These are phyloP conservation scores for Colletotrichum sp. DNA, from an alignment of 2,329 filamentous ascomycete species.

Conservation along the genomic window DNA sequence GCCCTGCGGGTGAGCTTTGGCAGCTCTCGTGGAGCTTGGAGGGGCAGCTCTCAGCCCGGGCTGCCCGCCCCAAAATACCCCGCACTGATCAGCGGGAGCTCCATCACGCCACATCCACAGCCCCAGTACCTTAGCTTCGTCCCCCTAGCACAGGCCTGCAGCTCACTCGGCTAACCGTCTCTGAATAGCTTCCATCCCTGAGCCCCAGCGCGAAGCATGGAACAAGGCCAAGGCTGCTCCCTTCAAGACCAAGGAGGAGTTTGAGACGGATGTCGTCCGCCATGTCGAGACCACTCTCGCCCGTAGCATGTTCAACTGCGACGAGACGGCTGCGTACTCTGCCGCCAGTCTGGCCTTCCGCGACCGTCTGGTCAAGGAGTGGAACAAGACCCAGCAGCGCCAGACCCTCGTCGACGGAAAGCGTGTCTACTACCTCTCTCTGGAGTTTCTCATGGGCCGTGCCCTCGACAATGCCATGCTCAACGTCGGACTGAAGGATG, in stretches of 20 bases:
- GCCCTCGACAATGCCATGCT: conserved; percentile 98
- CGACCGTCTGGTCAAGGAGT: conserved; percentile 90
- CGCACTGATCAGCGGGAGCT: conserved; percentile 27
- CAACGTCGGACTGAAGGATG: conserved; percentile 87
- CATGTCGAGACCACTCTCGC: conserved; percentile 97
- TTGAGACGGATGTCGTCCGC: conserved; percentile 84
- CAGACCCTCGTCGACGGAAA: conserved; percentile 92
- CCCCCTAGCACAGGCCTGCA: not conserved
- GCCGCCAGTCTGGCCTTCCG: conserved; percentile 91
- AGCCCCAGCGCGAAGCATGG: conserved; percentile 85
- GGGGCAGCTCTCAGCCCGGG: conserved; percentile 23
- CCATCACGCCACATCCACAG: conserved; percentile 20
- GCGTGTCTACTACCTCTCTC: conserved; percentile 94
- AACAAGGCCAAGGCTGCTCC: conserved; percentile 66
- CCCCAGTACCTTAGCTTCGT: conserved; percentile 10
- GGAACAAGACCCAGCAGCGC: conserved; percentile 97
- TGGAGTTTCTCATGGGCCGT: conserved; percentile 97
- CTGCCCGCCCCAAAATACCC: conserved; percentile 26
- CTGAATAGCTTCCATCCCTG: conserved; percentile 75
- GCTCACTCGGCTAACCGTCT: not conserved
- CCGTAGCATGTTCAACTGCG: conserved; percentile 96
- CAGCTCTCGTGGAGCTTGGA: conserved; percentile 17
- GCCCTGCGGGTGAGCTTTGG: conserved; percentile 1
- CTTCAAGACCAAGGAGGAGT: conserved; percentile 82
- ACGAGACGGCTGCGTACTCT: conserved; percentile 91